These are phyloP conservation scores for Hortiboletus campestris DNA, from an alignment of 768 basidiomycete genomes.

Conservation along the genomic window DNA sequence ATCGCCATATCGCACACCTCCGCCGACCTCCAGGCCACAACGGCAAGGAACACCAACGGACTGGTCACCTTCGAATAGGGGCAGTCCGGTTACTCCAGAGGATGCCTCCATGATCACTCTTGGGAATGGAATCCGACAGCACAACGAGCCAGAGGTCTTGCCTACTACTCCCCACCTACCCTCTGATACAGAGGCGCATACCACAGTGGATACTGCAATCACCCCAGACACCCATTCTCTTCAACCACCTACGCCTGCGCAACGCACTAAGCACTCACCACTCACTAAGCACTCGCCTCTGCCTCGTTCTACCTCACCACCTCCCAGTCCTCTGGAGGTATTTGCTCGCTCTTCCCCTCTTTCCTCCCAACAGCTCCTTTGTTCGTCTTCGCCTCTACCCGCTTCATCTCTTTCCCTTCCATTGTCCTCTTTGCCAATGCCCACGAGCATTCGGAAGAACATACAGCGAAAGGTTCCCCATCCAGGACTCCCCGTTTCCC, in stretches of 20 bases:
- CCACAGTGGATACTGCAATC: neutral
- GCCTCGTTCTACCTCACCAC: slow-evolving; percentile 3
- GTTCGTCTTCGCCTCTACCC: slow-evolving; percentile 13
- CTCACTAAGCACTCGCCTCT: slow-evolving; percentile 1
- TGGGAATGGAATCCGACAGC: neutral
- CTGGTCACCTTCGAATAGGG: slow-evolving; percentile 28
- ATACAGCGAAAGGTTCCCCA: slow-evolving; percentile 48
- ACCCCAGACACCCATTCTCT: slow-evolving; percentile 13
- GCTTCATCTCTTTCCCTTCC: slow-evolving; percentile 13
- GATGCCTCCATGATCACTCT: neutral
- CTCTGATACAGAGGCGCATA: slow-evolving; percentile 16
- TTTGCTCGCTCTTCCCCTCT: neutral
- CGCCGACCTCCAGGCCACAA: slow-evolving; percentile 1
- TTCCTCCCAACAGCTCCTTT: slow-evolving; percentile 2
- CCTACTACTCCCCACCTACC: neutral
- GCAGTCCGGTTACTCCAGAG: slow-evolving; percentile 12
- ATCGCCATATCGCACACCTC: slow-evolving; percentile 7
- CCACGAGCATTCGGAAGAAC: slow-evolving; percentile 19
- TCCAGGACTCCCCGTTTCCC: slow-evolving; percentile 36
- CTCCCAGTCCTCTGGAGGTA: slow-evolving; percentile 9
- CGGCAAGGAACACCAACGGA: slow-evolving; percentile 30
- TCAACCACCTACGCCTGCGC: slow-evolving; percentile 31
- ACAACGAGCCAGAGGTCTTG: neutral
- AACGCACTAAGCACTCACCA: slow-evolving; percentile 15
- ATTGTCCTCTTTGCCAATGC: slow-evolving; percentile 3